Conservation (phyloP, 1,139 yeast genomes). For the Suhomyces maxii region DNA sequence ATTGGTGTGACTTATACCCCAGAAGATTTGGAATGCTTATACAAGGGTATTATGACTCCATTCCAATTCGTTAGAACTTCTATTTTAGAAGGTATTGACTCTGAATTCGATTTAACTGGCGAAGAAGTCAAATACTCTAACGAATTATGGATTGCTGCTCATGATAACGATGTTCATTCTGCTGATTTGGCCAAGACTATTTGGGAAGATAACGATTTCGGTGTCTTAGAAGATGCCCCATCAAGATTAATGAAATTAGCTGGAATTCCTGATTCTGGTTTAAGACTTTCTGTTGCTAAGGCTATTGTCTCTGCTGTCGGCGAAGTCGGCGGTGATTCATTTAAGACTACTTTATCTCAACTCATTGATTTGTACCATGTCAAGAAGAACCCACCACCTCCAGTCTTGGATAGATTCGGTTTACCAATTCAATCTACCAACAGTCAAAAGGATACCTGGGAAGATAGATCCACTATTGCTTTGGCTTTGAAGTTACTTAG, state of each 20-base stretch:
- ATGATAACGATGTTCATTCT: constrained; percentile 67
- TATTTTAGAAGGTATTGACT: constrained; percentile 79
- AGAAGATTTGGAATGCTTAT: constrained; percentile 58
- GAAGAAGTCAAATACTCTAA: constrained; percentile 49
- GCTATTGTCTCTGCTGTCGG: constrained; percentile 54
- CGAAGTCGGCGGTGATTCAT: constrained; percentile 21
- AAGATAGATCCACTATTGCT: constrained; percentile 79
- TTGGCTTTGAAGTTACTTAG: constrained; percentile 62
- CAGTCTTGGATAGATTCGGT: constrained; percentile 76
- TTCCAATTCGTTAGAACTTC: constrained; percentile 74
- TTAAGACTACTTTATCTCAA: constrained; percentile 37
- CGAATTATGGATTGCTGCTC: constrained; percentile 77
- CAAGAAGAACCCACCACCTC: constrained; percentile 74
- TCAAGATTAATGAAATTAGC: constrained; percentile 50
- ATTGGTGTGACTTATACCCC: constrained; percentile 61
- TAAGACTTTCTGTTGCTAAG: constrained; percentile 66
- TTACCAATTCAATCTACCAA: constrained; percentile 63
- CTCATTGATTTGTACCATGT: constrained; percentile 57
- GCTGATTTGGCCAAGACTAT: constrained; percentile 73
- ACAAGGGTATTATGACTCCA: constrained; percentile 60
- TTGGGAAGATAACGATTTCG: constrained; percentile 76
- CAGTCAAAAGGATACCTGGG: constrained; percentile 76
- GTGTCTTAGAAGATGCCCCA: constrained; percentile 45
- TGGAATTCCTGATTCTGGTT: constrained; percentile 57
- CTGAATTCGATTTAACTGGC: constrained; percentile 77